Base-by-base conservation (phyloP, 139 green algal genomes). In the Zygnema circumcarinatum region DNA sequence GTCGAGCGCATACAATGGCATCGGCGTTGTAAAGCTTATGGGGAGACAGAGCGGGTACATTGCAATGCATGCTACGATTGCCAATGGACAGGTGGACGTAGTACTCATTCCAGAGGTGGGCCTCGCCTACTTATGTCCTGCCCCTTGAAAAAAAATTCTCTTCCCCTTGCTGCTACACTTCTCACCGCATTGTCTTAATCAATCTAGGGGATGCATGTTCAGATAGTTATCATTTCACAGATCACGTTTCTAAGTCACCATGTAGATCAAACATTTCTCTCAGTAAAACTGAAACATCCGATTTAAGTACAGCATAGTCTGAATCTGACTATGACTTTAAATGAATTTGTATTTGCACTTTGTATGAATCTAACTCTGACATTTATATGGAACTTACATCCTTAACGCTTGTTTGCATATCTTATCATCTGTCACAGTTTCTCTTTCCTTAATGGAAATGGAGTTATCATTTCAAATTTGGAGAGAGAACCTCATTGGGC, bases 21-120 rank as follows among this genome's bases (percentile, higher is more conserved):
- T 99, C 31, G 95, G 95, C 29, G 80, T 99, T 42, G 96, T 99
- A 40, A 98, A 98, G 92, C 94, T 99, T 56, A 99, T 99, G 97
- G 97, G 97, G 2, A 90, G 96, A 25, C 94, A 97, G 91, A 95
- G 92, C 2, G 97, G 97, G 76, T 99, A 98, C 94, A 98, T 99
- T 79, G 94, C 97, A 38, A 94, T 99, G 95, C 94, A 98, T 88
- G 94, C 94, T 2, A 96, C 94, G 69, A 95, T 98, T 93, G 94
- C 96, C 22, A 96, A 92, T 52, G 94, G 91, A 2, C 39, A 91
- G 29, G 91, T 93, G 1, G 96, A 98, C 86, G 91, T 94, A 3
- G 96, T 92, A 85, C 92, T 99, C 42, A 99, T 98, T 78, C 96
- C 96, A 11, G 96, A 99, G 93, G 94, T 98, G 16, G 7, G 38